Percentiles rank a stretch among this genome's conserved stretches.
These are phyloP conservation scores for Acer negundo DNA, from an alignment of 345 rosid species.

Conservation along the genomic window DNA sequence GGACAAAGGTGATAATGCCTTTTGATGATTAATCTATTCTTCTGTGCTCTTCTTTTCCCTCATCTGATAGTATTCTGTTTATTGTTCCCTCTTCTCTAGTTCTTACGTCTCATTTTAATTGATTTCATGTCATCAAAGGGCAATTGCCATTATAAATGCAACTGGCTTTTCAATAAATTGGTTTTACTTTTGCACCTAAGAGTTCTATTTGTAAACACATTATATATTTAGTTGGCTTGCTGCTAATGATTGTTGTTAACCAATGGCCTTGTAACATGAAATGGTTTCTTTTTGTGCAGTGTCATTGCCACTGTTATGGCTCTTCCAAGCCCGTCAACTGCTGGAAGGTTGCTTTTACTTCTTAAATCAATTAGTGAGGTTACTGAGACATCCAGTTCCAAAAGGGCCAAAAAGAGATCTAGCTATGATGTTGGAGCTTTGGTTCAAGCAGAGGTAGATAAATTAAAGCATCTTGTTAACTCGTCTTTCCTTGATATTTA, in stretches of 20 bases:
- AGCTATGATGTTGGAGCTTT: slow-evolving; percentile 70
- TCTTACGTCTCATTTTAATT: background rate
- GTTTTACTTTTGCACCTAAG: background rate
- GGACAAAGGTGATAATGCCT: slow-evolving; percentile 69
- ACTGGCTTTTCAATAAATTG: background rate
- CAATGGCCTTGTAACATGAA: slow-evolving; percentile 12
- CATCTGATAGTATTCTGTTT: background rate
- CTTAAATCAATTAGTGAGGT: slow-evolving; percentile 62
- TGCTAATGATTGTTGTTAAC: background rate
- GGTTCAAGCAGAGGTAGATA: slow-evolving; percentile 82
- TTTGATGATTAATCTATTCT: slow-evolving; percentile 5
- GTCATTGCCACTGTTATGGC: slow-evolving; percentile 72
- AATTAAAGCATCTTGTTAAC: slow-evolving; percentile 7
- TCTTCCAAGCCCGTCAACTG: slow-evolving; percentile 59
- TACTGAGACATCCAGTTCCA: slow-evolving; percentile 67
- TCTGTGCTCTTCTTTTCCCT: background rate
- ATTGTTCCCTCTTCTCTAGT: background rate
- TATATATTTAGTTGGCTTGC: background rate
- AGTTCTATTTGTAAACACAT: background rate
- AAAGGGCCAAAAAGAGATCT: slow-evolving; percentile 81
- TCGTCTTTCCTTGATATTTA: background rate
- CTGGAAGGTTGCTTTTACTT: slow-evolving; percentile 85
- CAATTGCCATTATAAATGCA: background rate
- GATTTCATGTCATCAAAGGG: background rate
- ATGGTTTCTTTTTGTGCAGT: slow-evolving; percentile 44